Evolutionary conservation across 2,329 filamentous ascomycete genomes (phyloP), one percentile per base, ranked within the genome.

Genomic region (Colletotrichum scovillei): DNA sequence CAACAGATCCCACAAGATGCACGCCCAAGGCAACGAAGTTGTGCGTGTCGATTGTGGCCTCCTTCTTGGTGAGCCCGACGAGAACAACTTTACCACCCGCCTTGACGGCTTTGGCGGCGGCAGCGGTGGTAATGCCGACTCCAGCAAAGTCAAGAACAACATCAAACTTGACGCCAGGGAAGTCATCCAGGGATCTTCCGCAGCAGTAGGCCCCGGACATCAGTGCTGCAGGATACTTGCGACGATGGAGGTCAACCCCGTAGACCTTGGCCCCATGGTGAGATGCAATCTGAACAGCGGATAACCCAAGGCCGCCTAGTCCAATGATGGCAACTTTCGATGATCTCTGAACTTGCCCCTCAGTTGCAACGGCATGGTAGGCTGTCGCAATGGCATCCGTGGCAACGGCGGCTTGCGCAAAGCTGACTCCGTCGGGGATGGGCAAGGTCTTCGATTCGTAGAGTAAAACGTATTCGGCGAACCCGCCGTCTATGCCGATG

Each of bases 301-400:
- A 59, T n/a, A 60, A 56, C 2, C 64, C 64, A 2, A 67, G 38
- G 9, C 64, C 55, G 16, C 64, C 64, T 26, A 67, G 56, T 24
- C 64, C 64, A 56, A 67, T 52, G 26, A 67, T 32, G 8, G 19
- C 30, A 19, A 59, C 38, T 42, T 42, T 56, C 11, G 55, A 49
- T n/a, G 32, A 30, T 6, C 22, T 4, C 7, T 46, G 16, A 42
- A 74, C 55, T 0, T 12, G 19, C n/a, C 72, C 72, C 42, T 72
- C 72, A 7, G 72, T 19, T 38, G 79, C 72, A 2, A 74, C 67
- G 11, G 72, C 67, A n/a, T 74, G 67, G 26, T 74, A 74, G 1
- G 67, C 63, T 1, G 72, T 74, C 1, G 72, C 67, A 12, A 74
- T 42, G 14, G 68, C 67, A 28, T 74, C 72, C 2, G 67, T 74